A percentile compares a stretch with the other conserved stretches of the same genome.
Evolutionary conservation across 2,329 filamentous ascomycete species (phyloP).

Genomic region (Aspergillus uvarum): DNA sequence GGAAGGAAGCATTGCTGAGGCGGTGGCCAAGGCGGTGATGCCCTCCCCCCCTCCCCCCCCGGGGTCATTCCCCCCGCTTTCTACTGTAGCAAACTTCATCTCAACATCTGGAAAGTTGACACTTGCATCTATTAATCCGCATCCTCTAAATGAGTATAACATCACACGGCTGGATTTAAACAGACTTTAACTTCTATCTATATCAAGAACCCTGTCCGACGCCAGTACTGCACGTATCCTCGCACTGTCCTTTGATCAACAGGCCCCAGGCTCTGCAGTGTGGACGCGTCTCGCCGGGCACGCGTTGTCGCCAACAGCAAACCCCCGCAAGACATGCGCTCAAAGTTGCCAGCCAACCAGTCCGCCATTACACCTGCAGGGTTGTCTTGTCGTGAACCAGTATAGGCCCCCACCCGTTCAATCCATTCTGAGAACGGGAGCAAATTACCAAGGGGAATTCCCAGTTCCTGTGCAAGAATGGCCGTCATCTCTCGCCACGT

Average conservation of each 20-base stretch:
- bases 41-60: too few species aligned
- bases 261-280: conserved; percentile 5
- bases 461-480: conserved; percentile 36
- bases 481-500: conserved; percentile 40
- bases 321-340: conserved; percentile 49
- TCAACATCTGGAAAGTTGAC: background rate
- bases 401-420: conserved; percentile 31
- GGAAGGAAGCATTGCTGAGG: background rate
- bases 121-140: background rate
- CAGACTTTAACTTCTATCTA: background rate
- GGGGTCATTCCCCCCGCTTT: background rate
- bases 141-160: background rate
- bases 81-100: too few species aligned
- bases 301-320: conserved; percentile 42
- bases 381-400: conserved; percentile 26
- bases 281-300: conserved; percentile 37
- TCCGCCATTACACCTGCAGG: conserved; percentile 31
- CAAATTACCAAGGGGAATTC: conserved; percentile 30
- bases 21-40: background rate
- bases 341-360: conserved; percentile 35
- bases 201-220: background rate
- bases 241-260: conserved; percentile 12
- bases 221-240: conserved; percentile 17
- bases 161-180: background rate
- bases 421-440: conserved; percentile 47